These are phyloP conservation scores for Xylariaceae sp. DNA, from an alignment of 2,329 filamentous ascomycete species.

Conservation along the genomic window DNA sequence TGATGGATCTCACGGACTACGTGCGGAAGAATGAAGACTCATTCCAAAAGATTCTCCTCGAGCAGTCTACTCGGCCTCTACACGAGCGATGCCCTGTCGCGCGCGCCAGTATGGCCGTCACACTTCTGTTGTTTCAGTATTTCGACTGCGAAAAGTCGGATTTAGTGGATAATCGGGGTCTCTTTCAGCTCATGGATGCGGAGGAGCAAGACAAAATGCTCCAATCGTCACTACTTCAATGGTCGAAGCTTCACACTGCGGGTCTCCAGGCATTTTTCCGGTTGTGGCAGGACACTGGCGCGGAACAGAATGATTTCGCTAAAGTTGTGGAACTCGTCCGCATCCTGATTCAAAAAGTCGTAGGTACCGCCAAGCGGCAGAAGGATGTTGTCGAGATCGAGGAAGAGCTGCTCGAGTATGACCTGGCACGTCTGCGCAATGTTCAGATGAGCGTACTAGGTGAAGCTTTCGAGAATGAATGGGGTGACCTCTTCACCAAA, in stretches of 20 bases:
- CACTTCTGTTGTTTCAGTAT: constrained; percentile 85
- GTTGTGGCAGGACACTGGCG: constrained; percentile 86
- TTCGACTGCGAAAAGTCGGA: constrained; percentile 89
- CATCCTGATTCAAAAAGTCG: constrained; percentile 83
- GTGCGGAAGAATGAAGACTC: constrained; percentile 86
- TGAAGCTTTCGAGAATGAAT: constrained; percentile 86
- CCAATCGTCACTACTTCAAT: constrained; percentile 81
- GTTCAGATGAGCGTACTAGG: constrained; percentile 92
- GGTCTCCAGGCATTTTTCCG: constrained; percentile 83
- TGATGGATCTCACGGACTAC: constrained; percentile 97
- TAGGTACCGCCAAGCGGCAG: constrained; percentile 73
- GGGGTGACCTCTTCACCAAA: constrained; percentile 83
- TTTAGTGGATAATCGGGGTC: constrained; percentile 69
- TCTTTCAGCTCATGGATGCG: constrained; percentile 70
- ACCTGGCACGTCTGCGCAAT: constrained; percentile 70
- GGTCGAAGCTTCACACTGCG: constrained; percentile 83
- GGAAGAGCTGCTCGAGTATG: constrained; percentile 80
- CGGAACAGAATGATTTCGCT: constrained; percentile 79
- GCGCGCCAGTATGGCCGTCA: constrained; percentile 78
- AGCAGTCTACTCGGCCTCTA: constrained; percentile 71
- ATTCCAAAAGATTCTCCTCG: constrained; percentile 86
- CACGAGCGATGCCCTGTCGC: constrained; percentile 80
- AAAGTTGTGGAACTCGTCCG: constrained; percentile 89
- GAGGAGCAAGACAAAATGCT: constrained; percentile 83
- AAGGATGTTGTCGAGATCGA: constrained; percentile 85